Percentiles rank a stretch among this genome's conserved stretches.
These are phyloP conservation scores for Exophiala mesophila DNA, from an alignment of 2,329 filamentous ascomycete genomes.

Conservation along the genomic window DNA sequence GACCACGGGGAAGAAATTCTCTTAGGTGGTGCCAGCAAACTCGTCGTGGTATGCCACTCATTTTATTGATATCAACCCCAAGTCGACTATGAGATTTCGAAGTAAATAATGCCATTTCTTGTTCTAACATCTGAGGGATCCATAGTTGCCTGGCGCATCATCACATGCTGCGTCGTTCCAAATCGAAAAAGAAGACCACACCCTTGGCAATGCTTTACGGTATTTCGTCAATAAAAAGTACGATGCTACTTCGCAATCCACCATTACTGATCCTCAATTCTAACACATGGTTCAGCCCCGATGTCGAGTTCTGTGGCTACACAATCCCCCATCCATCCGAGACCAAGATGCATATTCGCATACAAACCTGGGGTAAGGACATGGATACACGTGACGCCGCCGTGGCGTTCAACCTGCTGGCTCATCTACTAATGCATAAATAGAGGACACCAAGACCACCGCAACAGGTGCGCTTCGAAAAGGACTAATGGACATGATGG, in stretches of 20 bases:
- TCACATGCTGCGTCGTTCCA: constrained; percentile 92
- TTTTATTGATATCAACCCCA: too few species aligned
- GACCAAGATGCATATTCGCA: constrained; percentile 91
- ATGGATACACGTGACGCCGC: too few species aligned
- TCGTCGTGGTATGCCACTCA: constrained; percentile 21
- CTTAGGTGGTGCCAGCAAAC: constrained; percentile 21
- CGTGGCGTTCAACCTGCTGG: background rate
- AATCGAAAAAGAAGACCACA: constrained; percentile 90
- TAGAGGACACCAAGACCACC: constrained; percentile 47
- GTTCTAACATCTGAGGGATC: background rate
- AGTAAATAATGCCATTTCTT: background rate
- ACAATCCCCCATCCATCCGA: constrained; percentile 96
- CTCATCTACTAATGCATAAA: constrained; percentile 6
- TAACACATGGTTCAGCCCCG: constrained; percentile 56
- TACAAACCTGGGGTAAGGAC: constrained; percentile 91
- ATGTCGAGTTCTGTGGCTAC: constrained; percentile 97
- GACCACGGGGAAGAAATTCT: constrained; percentile 18
- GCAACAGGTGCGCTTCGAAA: constrained; percentile 86
- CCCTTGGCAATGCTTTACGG: constrained; percentile 85
- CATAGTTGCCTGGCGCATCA: constrained; percentile 72
- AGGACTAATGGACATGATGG: constrained; percentile 80
- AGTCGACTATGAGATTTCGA: too few species aligned
- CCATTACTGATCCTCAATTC: background rate
- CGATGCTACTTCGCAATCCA: constrained; percentile 28
- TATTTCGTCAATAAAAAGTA: constrained; percentile 99